These are phyloP conservation scores for Ogataea ramenticola DNA, from an alignment of 805 yeast genomes.

Conservation along the genomic window DNA sequence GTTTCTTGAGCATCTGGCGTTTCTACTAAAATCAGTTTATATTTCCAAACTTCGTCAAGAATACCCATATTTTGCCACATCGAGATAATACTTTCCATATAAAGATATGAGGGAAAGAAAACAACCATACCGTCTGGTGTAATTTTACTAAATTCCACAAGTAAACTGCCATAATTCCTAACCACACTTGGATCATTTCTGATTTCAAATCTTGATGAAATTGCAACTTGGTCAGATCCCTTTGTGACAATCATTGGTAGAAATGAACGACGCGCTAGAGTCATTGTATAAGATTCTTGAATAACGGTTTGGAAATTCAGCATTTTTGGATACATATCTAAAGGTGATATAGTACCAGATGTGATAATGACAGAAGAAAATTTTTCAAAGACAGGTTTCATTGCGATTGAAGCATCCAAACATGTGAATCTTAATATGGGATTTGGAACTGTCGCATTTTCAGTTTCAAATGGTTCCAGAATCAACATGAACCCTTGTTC, in stretches of 20 bases:
- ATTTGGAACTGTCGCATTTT: conserved; percentile 90
- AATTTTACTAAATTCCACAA: conserved; percentile 87
- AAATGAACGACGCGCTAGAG: conserved; percentile 85
- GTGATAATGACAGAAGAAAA: conserved; percentile 91
- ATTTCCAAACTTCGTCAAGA: conserved; percentile 96
- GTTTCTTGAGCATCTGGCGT: conserved; percentile 99
- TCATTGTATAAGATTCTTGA: conserved; percentile 94
- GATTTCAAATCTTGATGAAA: conserved; percentile 92
- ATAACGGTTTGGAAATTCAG: conserved; percentile 86
- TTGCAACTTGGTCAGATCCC: conserved; percentile 97
- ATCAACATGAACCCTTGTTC: conserved; percentile 89
- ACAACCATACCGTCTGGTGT: conserved; percentile 99
- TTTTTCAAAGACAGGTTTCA: conserved; percentile 91
- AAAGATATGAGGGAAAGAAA: conserved; percentile 92
- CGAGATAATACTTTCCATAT: conserved; percentile 96
- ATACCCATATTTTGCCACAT: conserved; percentile 99
- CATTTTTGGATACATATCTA: conserved; percentile 98
- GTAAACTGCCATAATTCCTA: conserved; percentile 87
- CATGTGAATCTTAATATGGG: conserved; percentile 92
- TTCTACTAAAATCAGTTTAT: conserved; percentile 88
- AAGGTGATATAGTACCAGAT: conserved; percentile 95
- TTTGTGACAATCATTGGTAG: conserved; percentile 94
- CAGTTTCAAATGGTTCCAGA: conserved; percentile 92
- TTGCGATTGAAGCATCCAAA: conserved; percentile 95
- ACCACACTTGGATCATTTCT: conserved; percentile 97